A percentile compares a stretch with the other conserved stretches of the same genome.
phyloP scores from a whole-genome alignment of 306 rosid genomes.

The Prunus kanzakura region DNA sequence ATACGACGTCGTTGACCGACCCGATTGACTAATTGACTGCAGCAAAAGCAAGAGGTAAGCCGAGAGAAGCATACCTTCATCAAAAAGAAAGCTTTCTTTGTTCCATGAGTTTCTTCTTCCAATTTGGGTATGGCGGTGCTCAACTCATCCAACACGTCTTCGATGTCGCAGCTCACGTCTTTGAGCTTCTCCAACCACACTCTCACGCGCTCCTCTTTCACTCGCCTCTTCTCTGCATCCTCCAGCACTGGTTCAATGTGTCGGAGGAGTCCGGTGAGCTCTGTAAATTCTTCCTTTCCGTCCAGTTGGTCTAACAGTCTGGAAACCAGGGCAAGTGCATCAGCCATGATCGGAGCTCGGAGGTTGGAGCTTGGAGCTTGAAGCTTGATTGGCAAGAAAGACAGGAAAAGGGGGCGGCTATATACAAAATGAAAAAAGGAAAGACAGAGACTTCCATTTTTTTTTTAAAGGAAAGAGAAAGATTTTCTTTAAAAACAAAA shows the following conservation, averaged over 20 bases:
- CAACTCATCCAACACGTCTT: slow-evolving; percentile 14
- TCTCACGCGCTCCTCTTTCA: background rate
- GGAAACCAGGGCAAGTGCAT: slow-evolving; percentile 1
- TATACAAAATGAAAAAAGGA: too few relatives aligned
- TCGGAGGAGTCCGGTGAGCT: background rate
- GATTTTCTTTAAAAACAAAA: too few relatives aligned
- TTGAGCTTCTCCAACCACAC: slow-evolving; percentile 16
- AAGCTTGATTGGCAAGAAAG: background rate
- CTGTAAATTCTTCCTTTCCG: background rate
- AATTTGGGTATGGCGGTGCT: background rate
- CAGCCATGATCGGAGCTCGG: slow-evolving; percentile 11
- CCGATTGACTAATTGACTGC: background rate
- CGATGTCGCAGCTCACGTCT: slow-evolving; percentile 14
- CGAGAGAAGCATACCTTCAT: slow-evolving; percentile 6
- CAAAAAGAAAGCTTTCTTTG: background rate
- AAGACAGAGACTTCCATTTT: too few relatives aligned
- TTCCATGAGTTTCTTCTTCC: background rate
- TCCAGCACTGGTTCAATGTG: slow-evolving; percentile 5
- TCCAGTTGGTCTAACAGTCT: background rate
- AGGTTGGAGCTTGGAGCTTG: background rate
- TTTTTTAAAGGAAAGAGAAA: too few relatives aligned
- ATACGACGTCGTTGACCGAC: background rate
- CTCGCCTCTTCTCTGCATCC: slow-evolving; percentile 19
- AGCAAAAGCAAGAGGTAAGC: slow-evolving; percentile 1
- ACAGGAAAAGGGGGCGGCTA: background rate